Evolutionary conservation across 805 yeast species (phyloP).

Genomic region (Candida golubevii): DNA sequence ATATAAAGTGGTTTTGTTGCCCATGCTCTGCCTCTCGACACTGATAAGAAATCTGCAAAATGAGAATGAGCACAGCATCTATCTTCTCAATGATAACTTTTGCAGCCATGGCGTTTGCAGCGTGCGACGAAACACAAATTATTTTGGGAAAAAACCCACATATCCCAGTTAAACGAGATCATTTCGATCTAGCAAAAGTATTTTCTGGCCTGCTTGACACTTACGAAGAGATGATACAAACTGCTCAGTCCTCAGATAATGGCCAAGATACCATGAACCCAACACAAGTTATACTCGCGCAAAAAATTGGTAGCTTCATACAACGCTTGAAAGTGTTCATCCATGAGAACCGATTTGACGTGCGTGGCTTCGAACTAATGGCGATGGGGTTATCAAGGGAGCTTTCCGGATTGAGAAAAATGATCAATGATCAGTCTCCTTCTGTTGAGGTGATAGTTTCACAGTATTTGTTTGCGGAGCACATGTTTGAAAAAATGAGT

Average conservation of each 20-base stretch:
- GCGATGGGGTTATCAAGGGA: neutral
- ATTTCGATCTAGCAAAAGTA: neutral
- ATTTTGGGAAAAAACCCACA: neutral
- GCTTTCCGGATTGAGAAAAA: neutral
- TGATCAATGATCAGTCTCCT: too few species aligned
- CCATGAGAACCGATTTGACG: neutral
- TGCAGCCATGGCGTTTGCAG: neutral
- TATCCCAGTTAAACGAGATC: neutral
- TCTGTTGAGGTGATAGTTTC: neutral
- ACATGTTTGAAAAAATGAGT: neutral
- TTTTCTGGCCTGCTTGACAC: neutral
- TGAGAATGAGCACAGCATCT: neutral
- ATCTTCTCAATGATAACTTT: neutral
- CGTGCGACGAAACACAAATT: neutral
- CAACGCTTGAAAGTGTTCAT: neutral
- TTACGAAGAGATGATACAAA: constrained; percentile 1
- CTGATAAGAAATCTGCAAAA: too few species aligned
- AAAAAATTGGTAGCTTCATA: neutral
- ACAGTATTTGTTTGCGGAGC: neutral
- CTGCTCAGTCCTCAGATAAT: too few species aligned
- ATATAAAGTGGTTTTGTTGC: too few species aligned
- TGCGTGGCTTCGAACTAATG: neutral
- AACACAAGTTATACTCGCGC: neutral
- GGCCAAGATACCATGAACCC: too few species aligned
- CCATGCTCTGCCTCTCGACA: too few species aligned